Percentiles rank a stretch among this genome's conserved stretches.
Evolutionary conservation across 192 early-diverging fungal species (phyloP).

Genomic region (Backusella circina): DNA sequence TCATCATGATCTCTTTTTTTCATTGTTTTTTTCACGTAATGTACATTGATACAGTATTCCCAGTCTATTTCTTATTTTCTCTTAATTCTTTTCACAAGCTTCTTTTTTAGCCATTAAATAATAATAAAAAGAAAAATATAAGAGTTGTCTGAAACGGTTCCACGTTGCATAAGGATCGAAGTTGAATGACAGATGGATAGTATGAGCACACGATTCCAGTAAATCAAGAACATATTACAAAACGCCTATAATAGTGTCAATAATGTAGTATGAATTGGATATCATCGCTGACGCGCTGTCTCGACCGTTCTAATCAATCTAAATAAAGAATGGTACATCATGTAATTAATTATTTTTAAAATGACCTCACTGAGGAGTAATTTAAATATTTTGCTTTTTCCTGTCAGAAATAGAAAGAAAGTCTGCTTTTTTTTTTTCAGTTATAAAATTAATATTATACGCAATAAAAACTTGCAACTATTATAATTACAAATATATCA

Average conservation of each 20-base stretch:
- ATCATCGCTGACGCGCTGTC: not conserved
- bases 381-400: not conserved
- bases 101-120: not conserved
- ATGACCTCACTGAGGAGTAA: not conserved
- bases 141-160: not conserved
- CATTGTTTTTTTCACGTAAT: not conserved
- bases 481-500: not conserved
- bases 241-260: not conserved
- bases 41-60: not conserved
- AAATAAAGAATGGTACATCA: not conserved
- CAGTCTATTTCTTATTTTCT: not conserved
- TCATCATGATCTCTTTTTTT: not conserved
- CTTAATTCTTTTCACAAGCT: not conserved
- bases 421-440: not conserved
- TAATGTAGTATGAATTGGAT: not conserved
- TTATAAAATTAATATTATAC: not conserved
- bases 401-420: not conserved
- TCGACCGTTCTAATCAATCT: not conserved
- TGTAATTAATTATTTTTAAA: not conserved
- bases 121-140: not conserved
- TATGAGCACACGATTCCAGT: not conserved
- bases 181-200: not conserved
- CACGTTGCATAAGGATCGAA: not conserved
- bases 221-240: not conserved
- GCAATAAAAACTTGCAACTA: no score